A percentile compares a stretch with the other conserved stretches of the same genome.
phyloP scores from a whole-genome alignment of 192 early-diverging fungal species.

The Linnemannia hyalina region DNA sequence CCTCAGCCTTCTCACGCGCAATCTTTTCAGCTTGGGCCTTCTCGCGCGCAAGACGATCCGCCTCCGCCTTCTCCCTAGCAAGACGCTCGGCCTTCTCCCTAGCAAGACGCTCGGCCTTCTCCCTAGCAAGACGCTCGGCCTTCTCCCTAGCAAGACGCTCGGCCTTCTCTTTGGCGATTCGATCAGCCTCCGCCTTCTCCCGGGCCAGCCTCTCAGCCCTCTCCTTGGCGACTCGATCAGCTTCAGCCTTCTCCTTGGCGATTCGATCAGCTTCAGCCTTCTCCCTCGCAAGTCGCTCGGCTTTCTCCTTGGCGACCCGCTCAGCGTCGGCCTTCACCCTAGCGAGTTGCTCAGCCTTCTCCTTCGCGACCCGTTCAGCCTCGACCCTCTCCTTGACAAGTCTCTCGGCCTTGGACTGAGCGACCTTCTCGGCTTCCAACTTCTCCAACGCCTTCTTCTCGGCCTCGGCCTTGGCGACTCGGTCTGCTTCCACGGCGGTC shows the following conservation, averaged over 20 bases:
- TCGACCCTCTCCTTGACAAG: not conserved
- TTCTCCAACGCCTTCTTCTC: not conserved
- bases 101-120: not conserved
- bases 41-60: slow-evolving; percentile 1
- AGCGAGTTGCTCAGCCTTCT: not conserved
- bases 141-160: not conserved
- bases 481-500: not conserved
- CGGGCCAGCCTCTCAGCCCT: not conserved
- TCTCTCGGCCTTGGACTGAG: not conserved
- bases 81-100: not conserved
- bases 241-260: not conserved
- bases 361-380: not conserved
- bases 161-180: not conserved
- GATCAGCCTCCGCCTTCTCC: not conserved
- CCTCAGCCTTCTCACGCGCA: slow-evolving; percentile 6
- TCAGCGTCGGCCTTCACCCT: not conserved
- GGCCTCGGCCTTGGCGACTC: not conserved
- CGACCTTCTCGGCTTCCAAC: not conserved
- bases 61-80: slow-evolving; percentile 6
- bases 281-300: not conserved
- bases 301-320: not conserved
- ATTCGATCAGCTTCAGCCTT: not conserved
- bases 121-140: slow-evolving; percentile 3
- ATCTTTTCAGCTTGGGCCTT: not conserved
- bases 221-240: not conserved